A percentile compares a stretch with the other conserved stretches of the same genome.
phyloP scores from a whole-genome alignment of 495 filamentous ascomycete genomes.

The Thozetella sp. region DNA sequence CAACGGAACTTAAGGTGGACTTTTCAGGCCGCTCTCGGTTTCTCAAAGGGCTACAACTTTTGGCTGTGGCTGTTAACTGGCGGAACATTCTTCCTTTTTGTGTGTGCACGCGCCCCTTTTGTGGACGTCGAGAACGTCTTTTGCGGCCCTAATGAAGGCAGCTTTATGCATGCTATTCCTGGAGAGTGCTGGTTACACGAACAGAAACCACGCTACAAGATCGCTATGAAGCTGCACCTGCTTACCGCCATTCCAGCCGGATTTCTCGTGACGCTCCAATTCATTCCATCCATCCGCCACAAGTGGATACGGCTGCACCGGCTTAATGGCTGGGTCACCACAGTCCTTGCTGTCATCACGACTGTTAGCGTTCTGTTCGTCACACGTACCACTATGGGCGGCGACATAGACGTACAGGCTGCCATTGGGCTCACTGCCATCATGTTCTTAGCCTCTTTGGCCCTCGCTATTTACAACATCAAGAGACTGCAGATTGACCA shows the following conservation, averaged over 20 bases:
- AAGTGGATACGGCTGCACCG: constrained; percentile 46
- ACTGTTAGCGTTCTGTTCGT: constrained; percentile 48
- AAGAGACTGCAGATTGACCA: constrained; percentile 56
- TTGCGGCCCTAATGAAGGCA: constrained; percentile 5
- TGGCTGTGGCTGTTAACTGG: too few species aligned
- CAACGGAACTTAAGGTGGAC: too few species aligned
- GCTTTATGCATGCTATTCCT: too few species aligned
- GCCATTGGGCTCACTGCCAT: constrained; percentile 34
- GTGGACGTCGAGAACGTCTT: constrained; percentile 31
- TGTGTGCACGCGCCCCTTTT: constrained; percentile 30
- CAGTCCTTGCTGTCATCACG: constrained; percentile 39
- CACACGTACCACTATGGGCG: constrained; percentile 41
- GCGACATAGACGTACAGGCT: constrained; percentile 38
- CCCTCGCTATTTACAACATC: constrained; percentile 51
- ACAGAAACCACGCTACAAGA: constrained; percentile 21
- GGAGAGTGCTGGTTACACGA: constrained; percentile 51
- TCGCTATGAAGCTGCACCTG: constrained; percentile 53
- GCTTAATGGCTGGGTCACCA: constrained; percentile 52
- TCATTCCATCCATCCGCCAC: constrained; percentile 52
- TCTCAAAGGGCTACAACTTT: too few species aligned
- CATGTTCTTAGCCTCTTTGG: constrained; percentile 29
- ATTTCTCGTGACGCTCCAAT: constrained; percentile 50
- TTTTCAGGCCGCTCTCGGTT: too few species aligned
- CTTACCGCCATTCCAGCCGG: constrained; percentile 45
- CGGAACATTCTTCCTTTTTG: too few species aligned